These are phyloP conservation scores for Scedosporium apiospermum DNA, from an alignment of 2,329 filamentous ascomycete species.

Conservation along the genomic window DNA sequence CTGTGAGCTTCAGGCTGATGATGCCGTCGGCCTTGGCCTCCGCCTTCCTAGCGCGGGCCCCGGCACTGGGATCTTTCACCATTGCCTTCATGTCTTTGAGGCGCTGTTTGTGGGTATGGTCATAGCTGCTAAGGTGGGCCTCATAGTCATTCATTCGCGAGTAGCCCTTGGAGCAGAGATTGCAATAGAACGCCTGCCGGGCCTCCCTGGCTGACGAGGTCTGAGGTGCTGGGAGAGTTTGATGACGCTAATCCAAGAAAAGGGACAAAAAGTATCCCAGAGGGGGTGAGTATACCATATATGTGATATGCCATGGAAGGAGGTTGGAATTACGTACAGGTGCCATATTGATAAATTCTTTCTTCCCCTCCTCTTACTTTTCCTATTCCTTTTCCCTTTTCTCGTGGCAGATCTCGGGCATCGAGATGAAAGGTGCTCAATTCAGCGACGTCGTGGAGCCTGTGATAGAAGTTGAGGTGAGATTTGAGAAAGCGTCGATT, in stretches of 20 bases:
- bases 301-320: conserved; percentile 33
- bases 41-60: conserved; percentile 55
- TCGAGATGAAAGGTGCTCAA: too few relatives aligned
- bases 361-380: too few relatives aligned
- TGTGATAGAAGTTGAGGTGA: too few relatives aligned
- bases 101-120: conserved; percentile 89
- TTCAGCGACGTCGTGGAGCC: too few relatives aligned
- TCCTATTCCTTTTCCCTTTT: too few relatives aligned
- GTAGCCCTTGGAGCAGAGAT: conserved; percentile 89
- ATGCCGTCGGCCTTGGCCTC: conserved; percentile 63
- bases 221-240: conserved; percentile 48
- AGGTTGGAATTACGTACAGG: conserved; percentile 38
- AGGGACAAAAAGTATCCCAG: background rate
- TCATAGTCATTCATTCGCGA: conserved; percentile 93
- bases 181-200: conserved; percentile 72
- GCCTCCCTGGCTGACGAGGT: conserved; percentile 63
- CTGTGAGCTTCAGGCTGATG: conserved; percentile 54
- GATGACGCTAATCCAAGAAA: conserved; percentile 35
- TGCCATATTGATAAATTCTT: conserved; percentile 33
- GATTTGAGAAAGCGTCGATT: too few relatives aligned
- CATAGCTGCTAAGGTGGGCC: conserved; percentile 86
- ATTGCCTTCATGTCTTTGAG: conserved; percentile 83
- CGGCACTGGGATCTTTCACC: conserved; percentile 60
- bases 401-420: too few relatives aligned
- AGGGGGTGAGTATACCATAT: too few relatives aligned